A percentile compares a stretch with the other conserved stretches of the same genome.
phyloP scores from a whole-genome alignment of 2,329 filamentous ascomycete species.

The Colletotrichum tanaceti region DNA sequence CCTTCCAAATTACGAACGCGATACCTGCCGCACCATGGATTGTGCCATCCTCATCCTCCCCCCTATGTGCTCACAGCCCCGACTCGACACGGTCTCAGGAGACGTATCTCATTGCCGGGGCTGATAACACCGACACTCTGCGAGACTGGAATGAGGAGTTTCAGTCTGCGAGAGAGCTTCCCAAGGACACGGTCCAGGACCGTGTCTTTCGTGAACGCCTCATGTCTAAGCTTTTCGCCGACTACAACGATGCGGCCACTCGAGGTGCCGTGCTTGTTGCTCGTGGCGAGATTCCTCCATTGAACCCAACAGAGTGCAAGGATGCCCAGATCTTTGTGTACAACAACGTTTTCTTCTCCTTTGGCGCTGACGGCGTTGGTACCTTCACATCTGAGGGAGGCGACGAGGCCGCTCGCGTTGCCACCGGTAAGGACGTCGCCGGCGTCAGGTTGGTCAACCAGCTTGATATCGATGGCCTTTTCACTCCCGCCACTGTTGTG shows the following conservation, averaged over 20 bases:
- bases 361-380: slow-evolving; percentile 95
- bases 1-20: slow-evolving; percentile 95
- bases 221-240: slow-evolving; percentile 94
- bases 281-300: slow-evolving; percentile 87
- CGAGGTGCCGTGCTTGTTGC: slow-evolving; percentile 93
- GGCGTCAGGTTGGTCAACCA: slow-evolving; percentile 97
- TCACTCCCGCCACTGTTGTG: slow-evolving; percentile 95
- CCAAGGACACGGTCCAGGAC: slow-evolving; percentile 93
- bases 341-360: slow-evolving; percentile 99
- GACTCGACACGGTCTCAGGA: slow-evolving; percentile 94
- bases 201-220: slow-evolving; percentile 94
- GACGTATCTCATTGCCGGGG: slow-evolving; percentile 87
- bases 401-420: slow-evolving; percentile 94
- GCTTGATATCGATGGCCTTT: slow-evolving; percentile 92
- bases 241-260: slow-evolving; percentile 96
- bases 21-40: slow-evolving; percentile 94
- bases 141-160: slow-evolving; percentile 99
- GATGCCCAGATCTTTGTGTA: slow-evolving; percentile 99
- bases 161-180: slow-evolving; percentile 93
- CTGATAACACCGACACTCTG: slow-evolving; percentile 93
- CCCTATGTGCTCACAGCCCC: slow-evolving; percentile 76
- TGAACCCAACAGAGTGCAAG: slow-evolving; percentile 92
- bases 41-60: slow-evolving; percentile 75
- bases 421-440: slow-evolving; percentile 95
- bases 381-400: slow-evolving; percentile 97